Evolutionary conservation across 805 yeast genomes (phyloP).

Genomic region (Danielia oregonensis): DNA sequence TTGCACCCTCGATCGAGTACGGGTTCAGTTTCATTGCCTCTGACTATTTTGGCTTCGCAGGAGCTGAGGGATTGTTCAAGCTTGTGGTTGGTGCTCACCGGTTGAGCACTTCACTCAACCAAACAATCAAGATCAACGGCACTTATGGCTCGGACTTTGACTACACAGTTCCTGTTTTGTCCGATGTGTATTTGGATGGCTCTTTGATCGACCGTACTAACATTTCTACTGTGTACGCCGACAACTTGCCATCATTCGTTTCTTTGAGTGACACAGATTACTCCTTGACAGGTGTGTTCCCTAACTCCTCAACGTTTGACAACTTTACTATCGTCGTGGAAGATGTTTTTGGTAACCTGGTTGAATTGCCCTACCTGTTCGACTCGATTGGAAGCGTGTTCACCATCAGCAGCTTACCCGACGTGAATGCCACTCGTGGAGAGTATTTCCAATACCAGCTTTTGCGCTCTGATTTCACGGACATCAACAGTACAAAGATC

Average conservation of each 20-base stretch:
- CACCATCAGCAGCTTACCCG: constrained; percentile 47
- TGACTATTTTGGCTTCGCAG: constrained; percentile 71
- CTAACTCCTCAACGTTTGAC: constrained; percentile 38
- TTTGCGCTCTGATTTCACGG: constrained; percentile 53
- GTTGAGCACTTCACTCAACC: constrained; percentile 62
- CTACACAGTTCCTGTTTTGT: constrained; percentile 57
- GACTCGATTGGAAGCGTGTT: constrained; percentile 54
- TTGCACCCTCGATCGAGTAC: constrained; percentile 81
- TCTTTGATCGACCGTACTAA: constrained; percentile 42
- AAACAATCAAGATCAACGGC: constrained; percentile 58
- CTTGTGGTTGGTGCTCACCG: constrained; percentile 86
- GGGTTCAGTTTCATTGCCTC: constrained; percentile 73
- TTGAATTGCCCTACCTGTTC: constrained; percentile 55
- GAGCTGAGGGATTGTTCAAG: constrained; percentile 64
- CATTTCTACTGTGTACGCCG: constrained; percentile 47
- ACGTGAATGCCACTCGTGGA: constrained; percentile 67
- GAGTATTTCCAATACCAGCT: constrained; percentile 56
- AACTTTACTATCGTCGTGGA: constrained; percentile 53
- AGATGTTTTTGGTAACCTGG: constrained; percentile 60
- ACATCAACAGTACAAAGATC: constrained; percentile 47
- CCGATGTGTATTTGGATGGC: constrained; percentile 65
- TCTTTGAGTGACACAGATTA: constrained; percentile 35
- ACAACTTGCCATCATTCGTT: constrained; percentile 61
- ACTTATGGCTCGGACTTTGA: constrained; percentile 56
- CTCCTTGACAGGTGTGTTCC: constrained; percentile 54